Evolutionary conservation across 2,329 filamentous ascomycete genomes (phyloP).

Genomic region (Hymenoscyphus fraxineus): DNA sequence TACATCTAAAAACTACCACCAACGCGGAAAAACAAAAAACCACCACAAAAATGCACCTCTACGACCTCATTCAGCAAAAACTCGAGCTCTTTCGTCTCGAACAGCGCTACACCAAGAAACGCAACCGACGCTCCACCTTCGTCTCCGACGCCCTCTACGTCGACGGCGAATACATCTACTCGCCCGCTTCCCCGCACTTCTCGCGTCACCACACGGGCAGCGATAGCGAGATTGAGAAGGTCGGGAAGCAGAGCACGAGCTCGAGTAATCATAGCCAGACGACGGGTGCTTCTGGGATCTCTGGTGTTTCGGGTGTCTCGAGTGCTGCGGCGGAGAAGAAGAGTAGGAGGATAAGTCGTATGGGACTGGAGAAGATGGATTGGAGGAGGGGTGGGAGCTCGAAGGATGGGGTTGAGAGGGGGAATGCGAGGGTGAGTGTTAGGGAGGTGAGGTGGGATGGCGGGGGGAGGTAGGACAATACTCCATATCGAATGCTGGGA

Average conservation of each 20-base stretch:
- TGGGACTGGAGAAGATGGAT: slow-evolving; percentile 29
- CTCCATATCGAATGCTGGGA: not conserved
- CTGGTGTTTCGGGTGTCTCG: not conserved
- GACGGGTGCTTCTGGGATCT: not conserved
- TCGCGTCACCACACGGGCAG: slow-evolving; percentile 35
- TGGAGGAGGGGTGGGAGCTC: slow-evolving; percentile 22
- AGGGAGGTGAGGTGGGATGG: slow-evolving; percentile 26
- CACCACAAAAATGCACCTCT: slow-evolving; percentile 39
- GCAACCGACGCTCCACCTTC: slow-evolving; percentile 81
- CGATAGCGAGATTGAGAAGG: slow-evolving; percentile 20
- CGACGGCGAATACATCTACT: slow-evolving; percentile 91
- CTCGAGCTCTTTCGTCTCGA: slow-evolving; percentile 92
- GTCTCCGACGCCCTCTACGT: slow-evolving; percentile 87
- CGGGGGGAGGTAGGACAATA: not conserved
- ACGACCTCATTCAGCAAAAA: slow-evolving; percentile 62
- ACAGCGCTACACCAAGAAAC: slow-evolving; percentile 88
- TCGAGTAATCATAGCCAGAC: not conserved
- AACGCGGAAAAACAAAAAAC: not conserved
- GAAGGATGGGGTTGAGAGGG: slow-evolving; percentile 18
- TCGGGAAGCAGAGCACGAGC: slow-evolving; percentile 11
- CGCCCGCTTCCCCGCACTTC: slow-evolving; percentile 42
- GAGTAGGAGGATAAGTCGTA: slow-evolving; percentile 24
- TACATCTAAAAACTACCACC: not conserved
- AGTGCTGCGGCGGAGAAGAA: slow-evolving; percentile 11
- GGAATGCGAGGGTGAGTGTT: slow-evolving; percentile 17